phyloP scores from a whole-genome alignment of 2,329 filamentous ascomycete genomes.

The Diaporthe nobilis region DNA sequence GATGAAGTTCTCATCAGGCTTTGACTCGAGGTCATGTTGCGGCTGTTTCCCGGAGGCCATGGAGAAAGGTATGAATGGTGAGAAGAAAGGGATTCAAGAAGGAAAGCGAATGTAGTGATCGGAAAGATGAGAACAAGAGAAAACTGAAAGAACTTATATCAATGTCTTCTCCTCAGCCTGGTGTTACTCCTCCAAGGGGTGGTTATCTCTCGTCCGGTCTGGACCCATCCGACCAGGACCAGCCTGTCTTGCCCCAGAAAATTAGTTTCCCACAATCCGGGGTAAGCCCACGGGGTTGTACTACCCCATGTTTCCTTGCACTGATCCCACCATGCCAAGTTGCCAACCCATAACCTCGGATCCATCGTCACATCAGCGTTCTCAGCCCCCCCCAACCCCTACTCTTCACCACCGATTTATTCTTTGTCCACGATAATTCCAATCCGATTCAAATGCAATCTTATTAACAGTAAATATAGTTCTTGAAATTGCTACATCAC shows the following conservation, averaged over 20 bases:
- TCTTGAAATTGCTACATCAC: too few species aligned
- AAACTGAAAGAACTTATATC: not conserved
- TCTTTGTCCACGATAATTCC: too few species aligned
- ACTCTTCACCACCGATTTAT: not conserved
- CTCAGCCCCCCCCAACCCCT: too few species aligned
- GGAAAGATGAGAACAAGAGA: not conserved
- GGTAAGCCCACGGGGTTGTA: slow-evolving; percentile 10
- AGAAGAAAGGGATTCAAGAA: too few species aligned
- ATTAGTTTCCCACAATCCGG: not conserved
- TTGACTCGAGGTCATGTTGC: slow-evolving; percentile 16
- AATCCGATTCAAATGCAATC: too few species aligned
- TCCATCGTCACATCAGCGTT: not conserved
- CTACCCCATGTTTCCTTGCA: slow-evolving; percentile 4
- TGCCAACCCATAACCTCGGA: not conserved
- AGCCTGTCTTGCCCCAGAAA: slow-evolving; percentile 1
- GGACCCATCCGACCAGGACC: not conserved
- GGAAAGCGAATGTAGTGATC: too few species aligned
- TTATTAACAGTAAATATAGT: too few species aligned
- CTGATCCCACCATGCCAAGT: not conserved
- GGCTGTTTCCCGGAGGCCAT: not conserved
- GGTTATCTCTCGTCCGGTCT: not conserved
- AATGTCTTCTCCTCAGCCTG: not conserved
- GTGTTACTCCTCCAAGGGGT: not conserved
- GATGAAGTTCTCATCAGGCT: not conserved
- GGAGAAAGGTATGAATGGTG: not conserved